Percentiles rank a stretch among this genome's conserved stretches.
Conservation (phyloP, 192 early-diverging fungal genomes). For the Coemansia sp. region DNA sequence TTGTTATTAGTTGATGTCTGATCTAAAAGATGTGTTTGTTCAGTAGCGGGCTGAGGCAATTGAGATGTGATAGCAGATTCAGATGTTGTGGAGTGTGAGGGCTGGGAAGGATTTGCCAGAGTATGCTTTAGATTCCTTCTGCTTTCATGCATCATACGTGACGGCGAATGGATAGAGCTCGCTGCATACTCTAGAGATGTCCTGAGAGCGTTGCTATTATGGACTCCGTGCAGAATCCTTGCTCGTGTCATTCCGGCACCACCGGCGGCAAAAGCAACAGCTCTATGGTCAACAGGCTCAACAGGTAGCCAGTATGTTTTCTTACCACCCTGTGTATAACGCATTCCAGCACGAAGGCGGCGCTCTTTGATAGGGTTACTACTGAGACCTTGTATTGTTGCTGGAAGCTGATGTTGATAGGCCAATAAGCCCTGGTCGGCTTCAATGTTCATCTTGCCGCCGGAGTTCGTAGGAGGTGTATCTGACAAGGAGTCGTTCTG, state of each 20-base stretch:
- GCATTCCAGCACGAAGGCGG: slow-evolving; percentile 56
- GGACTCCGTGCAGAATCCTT: slow-evolving; percentile 22
- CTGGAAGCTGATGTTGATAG: background rate
- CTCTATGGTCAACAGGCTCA: slow-evolving; percentile 48
- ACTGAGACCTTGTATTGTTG: background rate
- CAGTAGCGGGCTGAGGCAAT: slow-evolving; percentile 19
- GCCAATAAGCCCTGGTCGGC: background rate
- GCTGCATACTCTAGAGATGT: slow-evolving; percentile 17
- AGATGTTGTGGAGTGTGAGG: slow-evolving; percentile 4
- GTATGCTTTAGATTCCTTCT: slow-evolving; percentile 29
- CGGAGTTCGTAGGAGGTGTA: background rate
- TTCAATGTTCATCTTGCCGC: background rate
- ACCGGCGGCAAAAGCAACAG: slow-evolving; percentile 40
- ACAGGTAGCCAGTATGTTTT: slow-evolving; percentile 59
- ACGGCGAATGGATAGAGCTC: slow-evolving; percentile 44
- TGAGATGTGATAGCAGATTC: background rate
- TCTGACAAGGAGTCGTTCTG: background rate
- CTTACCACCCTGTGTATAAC: slow-evolving; percentile 56
- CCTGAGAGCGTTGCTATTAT: slow-evolving; percentile 18
- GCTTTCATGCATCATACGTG: slow-evolving; percentile 35
- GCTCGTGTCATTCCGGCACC: slow-evolving; percentile 37
- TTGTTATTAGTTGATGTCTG: background rate
- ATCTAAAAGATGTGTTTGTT: slow-evolving; percentile 28
- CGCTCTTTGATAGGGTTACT: slow-evolving; percentile 48
- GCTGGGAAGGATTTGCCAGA: slow-evolving; percentile 3